phyloP scores from a whole-genome alignment of 257 asterid species.

The Pogostemon cablin region DNA sequence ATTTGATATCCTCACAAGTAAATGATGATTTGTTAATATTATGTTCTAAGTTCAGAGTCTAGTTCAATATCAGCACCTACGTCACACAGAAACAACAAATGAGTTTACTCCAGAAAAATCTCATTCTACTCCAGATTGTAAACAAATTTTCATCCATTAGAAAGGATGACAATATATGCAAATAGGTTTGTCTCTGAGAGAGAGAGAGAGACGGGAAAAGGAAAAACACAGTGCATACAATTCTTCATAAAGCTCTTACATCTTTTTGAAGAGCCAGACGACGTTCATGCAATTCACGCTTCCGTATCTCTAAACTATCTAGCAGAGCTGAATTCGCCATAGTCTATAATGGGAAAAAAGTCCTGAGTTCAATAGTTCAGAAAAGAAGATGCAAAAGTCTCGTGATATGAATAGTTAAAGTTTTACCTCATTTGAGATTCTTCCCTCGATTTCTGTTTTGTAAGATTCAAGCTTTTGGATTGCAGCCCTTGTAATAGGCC shows the following conservation, averaged over 20 bases:
- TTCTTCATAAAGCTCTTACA: conserved; percentile 47
- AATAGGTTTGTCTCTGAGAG: neutral
- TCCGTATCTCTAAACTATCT: conserved; percentile 64
- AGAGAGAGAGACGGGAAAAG: neutral
- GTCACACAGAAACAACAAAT: too few relatives aligned
- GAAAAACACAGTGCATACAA: neutral
- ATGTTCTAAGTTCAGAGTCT: too few relatives aligned
- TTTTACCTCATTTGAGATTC: conserved; percentile 67
- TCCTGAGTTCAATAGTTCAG: conserved; percentile 29
- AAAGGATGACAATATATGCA: too few relatives aligned
- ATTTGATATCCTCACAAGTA: too few relatives aligned
- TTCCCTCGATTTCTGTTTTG: conserved; percentile 63
- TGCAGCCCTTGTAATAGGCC: conserved; percentile 57
- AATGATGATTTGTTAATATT: too few relatives aligned
- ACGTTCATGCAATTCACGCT: conserved; percentile 69
- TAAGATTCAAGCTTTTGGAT: conserved; percentile 64
- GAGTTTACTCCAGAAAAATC: too few relatives aligned
- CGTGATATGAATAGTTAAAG: conserved; percentile 27
- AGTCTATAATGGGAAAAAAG: conserved; percentile 46
- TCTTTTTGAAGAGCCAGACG: conserved; percentile 87
- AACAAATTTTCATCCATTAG: too few relatives aligned
- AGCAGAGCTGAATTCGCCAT: conserved; percentile 55
- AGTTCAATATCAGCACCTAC: too few relatives aligned
- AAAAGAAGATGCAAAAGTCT: conserved; percentile 15
- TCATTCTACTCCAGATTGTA: too few relatives aligned